These are phyloP conservation scores for Naganishia randhawae DNA, from an alignment of 768 basidiomycete species.

Conservation along the genomic window DNA sequence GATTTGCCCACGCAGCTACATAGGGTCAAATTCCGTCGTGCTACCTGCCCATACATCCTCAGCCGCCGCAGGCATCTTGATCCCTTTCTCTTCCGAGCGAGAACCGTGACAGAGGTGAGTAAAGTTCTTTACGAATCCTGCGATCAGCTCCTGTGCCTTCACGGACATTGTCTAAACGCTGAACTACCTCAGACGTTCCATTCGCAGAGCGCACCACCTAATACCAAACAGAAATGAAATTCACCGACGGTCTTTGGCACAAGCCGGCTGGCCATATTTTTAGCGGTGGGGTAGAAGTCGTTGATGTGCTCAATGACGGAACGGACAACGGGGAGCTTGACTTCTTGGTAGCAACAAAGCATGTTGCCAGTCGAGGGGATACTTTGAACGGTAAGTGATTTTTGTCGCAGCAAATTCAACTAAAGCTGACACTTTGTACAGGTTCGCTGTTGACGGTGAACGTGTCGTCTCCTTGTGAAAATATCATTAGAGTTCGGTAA, in stretches of 20 bases:
- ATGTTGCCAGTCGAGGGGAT: conserved; percentile 41
- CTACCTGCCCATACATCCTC: too few species aligned
- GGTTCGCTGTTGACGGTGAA: conserved; percentile 55
- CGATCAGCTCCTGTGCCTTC: too few species aligned
- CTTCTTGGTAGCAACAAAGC: conserved; percentile 57
- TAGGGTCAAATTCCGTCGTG: too few species aligned
- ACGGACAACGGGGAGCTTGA: conserved; percentile 56
- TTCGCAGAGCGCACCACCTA: too few species aligned
- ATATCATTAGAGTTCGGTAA: conserved; percentile 45
- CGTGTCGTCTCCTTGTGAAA: conserved; percentile 43
- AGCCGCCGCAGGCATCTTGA: too few species aligned
- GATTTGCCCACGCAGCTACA: too few species aligned
- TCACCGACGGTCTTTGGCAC: conserved; percentile 33
- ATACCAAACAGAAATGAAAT: conserved; percentile 6
- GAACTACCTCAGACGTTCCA: too few species aligned
- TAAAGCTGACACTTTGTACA: conserved; percentile 14
- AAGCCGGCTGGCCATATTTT: conserved; percentile 58
- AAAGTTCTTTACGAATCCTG: too few species aligned
- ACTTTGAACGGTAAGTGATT: conserved; percentile 50
- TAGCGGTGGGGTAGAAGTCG: conserved; percentile 63
- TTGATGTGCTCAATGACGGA: conserved; percentile 50
- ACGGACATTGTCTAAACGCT: background rate
- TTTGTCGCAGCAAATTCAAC: too few species aligned
- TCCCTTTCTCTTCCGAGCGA: too few species aligned
- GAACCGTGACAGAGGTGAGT: too few species aligned